Conservation (phyloP, 768 basidiomycete species). For the Bullera alba region DNA sequence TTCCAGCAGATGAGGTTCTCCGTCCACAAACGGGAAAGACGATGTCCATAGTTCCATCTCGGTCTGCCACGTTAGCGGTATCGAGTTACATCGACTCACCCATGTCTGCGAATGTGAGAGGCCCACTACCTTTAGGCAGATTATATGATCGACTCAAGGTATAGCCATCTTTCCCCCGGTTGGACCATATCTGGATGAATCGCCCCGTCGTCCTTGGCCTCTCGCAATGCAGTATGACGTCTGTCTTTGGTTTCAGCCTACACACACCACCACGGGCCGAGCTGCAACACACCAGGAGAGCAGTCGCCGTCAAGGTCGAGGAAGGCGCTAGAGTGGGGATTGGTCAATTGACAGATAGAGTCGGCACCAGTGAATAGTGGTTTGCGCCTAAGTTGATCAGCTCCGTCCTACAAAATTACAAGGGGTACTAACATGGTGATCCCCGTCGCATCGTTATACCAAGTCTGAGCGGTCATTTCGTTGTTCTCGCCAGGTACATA, state of each 20-base stretch:
- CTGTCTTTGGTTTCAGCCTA: conserved; percentile 48
- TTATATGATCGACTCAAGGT: conserved; percentile 58
- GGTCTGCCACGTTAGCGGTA: conserved; percentile 55
- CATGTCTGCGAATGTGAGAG: conserved; percentile 83
- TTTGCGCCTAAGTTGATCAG: neutral
- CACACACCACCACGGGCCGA: no score
- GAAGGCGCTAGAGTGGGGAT: conserved; percentile 90
- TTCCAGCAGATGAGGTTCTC: conserved; percentile 61
- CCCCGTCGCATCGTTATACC: conserved; percentile 71
- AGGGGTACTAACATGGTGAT: conserved; percentile 70
- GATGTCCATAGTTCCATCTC: conserved; percentile 95
- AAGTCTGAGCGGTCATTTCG: conserved; percentile 51
- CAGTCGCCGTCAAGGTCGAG: conserved; percentile 95
- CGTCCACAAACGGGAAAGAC: conserved; percentile 76
- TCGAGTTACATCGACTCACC: conserved; percentile 51
- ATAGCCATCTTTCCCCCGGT: conserved; percentile 71
- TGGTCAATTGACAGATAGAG: conserved; percentile 64
- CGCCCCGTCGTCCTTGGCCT: conserved; percentile 53
- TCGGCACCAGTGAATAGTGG: conserved; percentile 55
- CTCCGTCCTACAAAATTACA: no score
- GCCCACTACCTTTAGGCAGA: conserved; percentile 69
- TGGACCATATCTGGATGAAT: conserved; percentile 86
- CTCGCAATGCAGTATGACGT: conserved; percentile 82
- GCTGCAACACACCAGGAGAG: conserved; percentile 64
- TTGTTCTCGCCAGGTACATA: conserved; percentile 43